Base-by-base conservation (phyloP, 352 stramenopile genomes). In the Phytopythium montanum region DNA sequence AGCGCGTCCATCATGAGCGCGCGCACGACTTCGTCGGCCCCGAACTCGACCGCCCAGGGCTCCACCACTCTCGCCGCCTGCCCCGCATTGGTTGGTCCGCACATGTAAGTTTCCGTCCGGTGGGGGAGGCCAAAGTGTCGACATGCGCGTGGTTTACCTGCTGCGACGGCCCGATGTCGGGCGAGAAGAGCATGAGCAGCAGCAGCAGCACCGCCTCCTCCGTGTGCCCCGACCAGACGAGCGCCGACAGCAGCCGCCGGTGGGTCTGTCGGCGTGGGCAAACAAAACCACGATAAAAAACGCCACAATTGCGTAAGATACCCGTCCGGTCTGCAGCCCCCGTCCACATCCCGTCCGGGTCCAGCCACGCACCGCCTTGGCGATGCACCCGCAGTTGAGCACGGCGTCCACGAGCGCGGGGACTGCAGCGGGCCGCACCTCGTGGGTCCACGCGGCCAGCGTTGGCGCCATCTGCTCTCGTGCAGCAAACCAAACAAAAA, bases 161-260 rank as follows among this genome's bases (percentile, higher is more conserved):
- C 55, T 67, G 33, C 44, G 61, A 50, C 2, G 60, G 49, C 18
- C 55, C 51, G n/a, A 54, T 41, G 39, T 58, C 44, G 36, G 59
- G 50, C 28, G 59, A 61, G 44, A 70, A 61, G n/a, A 70, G 59
- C 26, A 67, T 26, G 16, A 65, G 39, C 21, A 70, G 33, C 36
- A 54, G 21, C 5, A 70, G 12, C 16, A 66, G 26, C 18, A 70
- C 42, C 12, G 55, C 60, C 33, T 66, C 64, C 19, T 64, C 34
- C 5, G 38, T 49, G 49, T 70, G 42, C 8, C 52, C 25, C 23
- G 58, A 49, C 59, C 64, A 70, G 2, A 61, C 51, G 29, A 70
- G 56, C 3, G 50, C 26, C 34, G 60, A 45, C 9, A 70, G 54
- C 21, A 66, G 16, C 36, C 55, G 49, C 19, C 54, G 44, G 36